phyloP scores from a whole-genome alignment of 192 early-diverging fungal genomes.

The Entomortierella beljakovae region DNA sequence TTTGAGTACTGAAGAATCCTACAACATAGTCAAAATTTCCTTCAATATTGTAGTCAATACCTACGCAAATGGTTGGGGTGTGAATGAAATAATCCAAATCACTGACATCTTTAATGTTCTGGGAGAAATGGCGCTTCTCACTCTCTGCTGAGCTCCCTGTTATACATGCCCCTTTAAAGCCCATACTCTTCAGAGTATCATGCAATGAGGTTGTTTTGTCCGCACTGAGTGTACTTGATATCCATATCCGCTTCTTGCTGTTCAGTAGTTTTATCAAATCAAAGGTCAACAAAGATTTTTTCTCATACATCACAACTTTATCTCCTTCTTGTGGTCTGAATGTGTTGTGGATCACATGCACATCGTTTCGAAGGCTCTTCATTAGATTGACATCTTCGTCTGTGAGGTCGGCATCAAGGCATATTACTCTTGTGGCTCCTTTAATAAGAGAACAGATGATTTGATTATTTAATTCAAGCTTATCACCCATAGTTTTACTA shows the following conservation, averaged over 20 bases:
- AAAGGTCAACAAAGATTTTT: background rate
- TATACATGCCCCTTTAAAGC: slow-evolving; percentile 1
- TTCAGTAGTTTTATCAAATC: background rate
- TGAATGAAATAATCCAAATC: slow-evolving; percentile 24
- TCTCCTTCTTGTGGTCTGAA: slow-evolving; percentile 1
- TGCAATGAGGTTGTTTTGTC: slow-evolving; percentile 4
- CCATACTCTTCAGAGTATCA: background rate
- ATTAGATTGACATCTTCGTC: slow-evolving; percentile 4
- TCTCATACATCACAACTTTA: slow-evolving; percentile 7
- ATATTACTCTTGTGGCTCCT: background rate
- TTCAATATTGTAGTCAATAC: slow-evolving; percentile 13
- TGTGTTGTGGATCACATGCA: slow-evolving; percentile 8
- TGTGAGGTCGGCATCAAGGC: slow-evolving; percentile 6
- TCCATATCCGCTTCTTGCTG: background rate
- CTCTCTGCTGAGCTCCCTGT: slow-evolving; percentile 8
- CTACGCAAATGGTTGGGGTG: slow-evolving; percentile 21
- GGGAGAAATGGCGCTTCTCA: background rate
- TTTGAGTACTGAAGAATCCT: slow-evolving; percentile 14
- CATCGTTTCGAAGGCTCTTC: slow-evolving; percentile 3
- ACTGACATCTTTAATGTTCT: slow-evolving; percentile 10
- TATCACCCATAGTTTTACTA: background rate
- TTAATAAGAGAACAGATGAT: background rate
- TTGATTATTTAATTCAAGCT: background rate
- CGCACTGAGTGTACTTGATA: slow-evolving; percentile 12
- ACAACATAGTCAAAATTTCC: slow-evolving; percentile 10